These are phyloP conservation scores for Papiliotrema laurentii DNA, from an alignment of 1,284 basidiomycete species.

Conservation along the genomic window DNA sequence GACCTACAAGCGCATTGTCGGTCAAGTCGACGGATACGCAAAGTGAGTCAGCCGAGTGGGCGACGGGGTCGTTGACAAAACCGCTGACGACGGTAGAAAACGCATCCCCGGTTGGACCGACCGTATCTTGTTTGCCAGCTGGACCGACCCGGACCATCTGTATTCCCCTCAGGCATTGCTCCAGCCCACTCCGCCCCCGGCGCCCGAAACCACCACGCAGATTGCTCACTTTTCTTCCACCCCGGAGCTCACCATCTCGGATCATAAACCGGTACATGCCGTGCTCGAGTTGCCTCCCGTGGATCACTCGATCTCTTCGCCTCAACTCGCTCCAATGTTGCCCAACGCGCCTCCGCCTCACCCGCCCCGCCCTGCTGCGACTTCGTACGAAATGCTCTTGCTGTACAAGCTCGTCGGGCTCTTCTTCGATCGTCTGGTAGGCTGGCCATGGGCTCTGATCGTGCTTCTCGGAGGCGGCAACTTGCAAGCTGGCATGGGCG, in stretches of 20 bases:
- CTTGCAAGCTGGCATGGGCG: constrained; percentile 34
- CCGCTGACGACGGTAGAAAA: constrained; percentile 51
- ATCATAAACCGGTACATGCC: constrained; percentile 49
- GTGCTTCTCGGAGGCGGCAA: constrained; percentile 41
- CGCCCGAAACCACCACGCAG: constrained; percentile 24
- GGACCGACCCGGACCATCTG: constrained; percentile 54
- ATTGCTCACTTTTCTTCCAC: constrained; percentile 38
- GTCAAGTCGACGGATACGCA: constrained; percentile 68
- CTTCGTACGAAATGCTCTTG: constrained; percentile 24
- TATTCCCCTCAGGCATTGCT: constrained; percentile 20
- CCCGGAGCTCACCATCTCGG: constrained; percentile 41
- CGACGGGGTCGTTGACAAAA: not conserved
- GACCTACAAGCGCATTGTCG: constrained; percentile 80
- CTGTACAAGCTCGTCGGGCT: constrained; percentile 25
- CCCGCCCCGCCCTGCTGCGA: constrained; percentile 18
- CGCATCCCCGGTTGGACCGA: constrained; percentile 93
- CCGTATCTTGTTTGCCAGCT: constrained; percentile 79
- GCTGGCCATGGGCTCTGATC: constrained; percentile 39
- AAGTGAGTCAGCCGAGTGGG: constrained; percentile 53
- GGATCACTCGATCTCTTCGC: constrained; percentile 21
- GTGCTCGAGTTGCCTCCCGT: constrained; percentile 31
- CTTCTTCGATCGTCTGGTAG: constrained; percentile 33
- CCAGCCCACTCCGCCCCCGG: constrained; percentile 9
- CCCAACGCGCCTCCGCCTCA: constrained; percentile 24
- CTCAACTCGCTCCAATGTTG: constrained; percentile 32